phyloP scores from a whole-genome alignment of 345 rosid genomes.

The Dovyalis caffra region DNA sequence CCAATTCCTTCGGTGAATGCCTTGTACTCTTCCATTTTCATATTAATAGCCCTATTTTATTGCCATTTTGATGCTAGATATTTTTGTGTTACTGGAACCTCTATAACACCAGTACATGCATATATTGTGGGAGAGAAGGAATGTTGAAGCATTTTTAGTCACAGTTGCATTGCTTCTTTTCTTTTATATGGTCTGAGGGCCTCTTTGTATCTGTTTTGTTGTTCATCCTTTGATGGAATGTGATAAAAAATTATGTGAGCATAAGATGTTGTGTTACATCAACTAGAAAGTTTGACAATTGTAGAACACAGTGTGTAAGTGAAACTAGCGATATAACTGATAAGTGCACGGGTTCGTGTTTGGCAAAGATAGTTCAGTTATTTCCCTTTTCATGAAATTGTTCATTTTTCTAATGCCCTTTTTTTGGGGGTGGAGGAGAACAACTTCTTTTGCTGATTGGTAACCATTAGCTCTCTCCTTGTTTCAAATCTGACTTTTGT shows the following conservation, averaged over 20 bases:
- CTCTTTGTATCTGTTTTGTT: not conserved
- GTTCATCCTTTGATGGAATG: not conserved
- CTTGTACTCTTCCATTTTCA: not conserved
- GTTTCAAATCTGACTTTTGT: no score
- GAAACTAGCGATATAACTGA: not conserved
- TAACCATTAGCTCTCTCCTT: no score
- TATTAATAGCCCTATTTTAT: conserved; percentile 6
- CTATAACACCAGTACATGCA: no score
- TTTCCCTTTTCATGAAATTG: not conserved
- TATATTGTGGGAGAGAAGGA: no score
- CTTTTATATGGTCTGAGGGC: no score
- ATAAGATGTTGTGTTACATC: not conserved
- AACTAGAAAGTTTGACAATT: not conserved
- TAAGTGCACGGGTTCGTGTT: not conserved
- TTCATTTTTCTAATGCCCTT: not conserved
- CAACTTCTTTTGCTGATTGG: no score
- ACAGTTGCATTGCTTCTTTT: not conserved
- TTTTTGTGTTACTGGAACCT: not conserved
- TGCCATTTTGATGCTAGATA: not conserved
- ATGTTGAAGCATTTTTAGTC: no score
- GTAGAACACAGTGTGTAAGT: no score
- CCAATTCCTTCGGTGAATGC: conserved; percentile 31
- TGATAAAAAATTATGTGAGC: not conserved
- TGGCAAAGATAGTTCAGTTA: not conserved
- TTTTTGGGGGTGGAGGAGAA: not conserved